Evolutionary conservation across 768 basidiomycete genomes (phyloP).

Genomic region (Lyophyllum semitale): DNA sequence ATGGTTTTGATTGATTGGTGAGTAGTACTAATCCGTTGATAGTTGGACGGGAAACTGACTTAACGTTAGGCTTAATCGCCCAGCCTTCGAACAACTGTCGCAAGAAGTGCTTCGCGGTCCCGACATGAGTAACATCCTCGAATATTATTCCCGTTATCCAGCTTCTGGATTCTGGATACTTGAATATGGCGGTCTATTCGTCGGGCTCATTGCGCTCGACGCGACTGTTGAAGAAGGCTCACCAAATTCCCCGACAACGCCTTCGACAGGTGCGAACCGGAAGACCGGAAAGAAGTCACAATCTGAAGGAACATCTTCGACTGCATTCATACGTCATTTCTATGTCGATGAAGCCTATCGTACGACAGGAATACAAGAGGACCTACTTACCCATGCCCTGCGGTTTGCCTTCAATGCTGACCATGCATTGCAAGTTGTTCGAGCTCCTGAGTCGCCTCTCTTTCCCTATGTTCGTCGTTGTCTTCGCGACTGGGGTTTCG

Average conservation of each 20-base stretch:
- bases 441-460: constrained; percentile 50
- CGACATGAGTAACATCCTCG: constrained; percentile 54
- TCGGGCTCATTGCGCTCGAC: constrained; percentile 75
- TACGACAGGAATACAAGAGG: constrained; percentile 56
- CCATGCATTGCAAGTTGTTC: constrained; percentile 44
- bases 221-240: constrained; percentile 51
- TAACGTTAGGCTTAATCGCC: constrained; percentile 64
- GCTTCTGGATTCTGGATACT: constrained; percentile 74
- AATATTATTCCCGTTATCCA: constrained; percentile 60
- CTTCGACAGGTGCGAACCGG: constrained; percentile 17
- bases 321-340: constrained; percentile 75
- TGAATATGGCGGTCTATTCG: constrained; percentile 54
- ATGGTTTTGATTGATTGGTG: constrained; percentile 76
- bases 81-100: constrained; percentile 58
- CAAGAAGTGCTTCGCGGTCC: constrained; percentile 51
- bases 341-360: constrained; percentile 70
- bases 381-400: constrained; percentile 63
- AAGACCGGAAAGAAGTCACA: constrained; percentile 9
- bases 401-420: constrained; percentile 54
- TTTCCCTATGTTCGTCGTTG: constrained; percentile 48
- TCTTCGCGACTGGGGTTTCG: constrained; percentile 52
- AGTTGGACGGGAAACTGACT: neutral
- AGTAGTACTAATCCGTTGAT: constrained; percentile 15
- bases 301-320: constrained; percentile 37
- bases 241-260: constrained; percentile 22